Percentiles rank a stretch among this genome's conserved stretches.
These are phyloP conservation scores for Saksenaea oblongispora DNA, from an alignment of 371 early-diverging fungal genomes.

Conservation along the genomic window DNA sequence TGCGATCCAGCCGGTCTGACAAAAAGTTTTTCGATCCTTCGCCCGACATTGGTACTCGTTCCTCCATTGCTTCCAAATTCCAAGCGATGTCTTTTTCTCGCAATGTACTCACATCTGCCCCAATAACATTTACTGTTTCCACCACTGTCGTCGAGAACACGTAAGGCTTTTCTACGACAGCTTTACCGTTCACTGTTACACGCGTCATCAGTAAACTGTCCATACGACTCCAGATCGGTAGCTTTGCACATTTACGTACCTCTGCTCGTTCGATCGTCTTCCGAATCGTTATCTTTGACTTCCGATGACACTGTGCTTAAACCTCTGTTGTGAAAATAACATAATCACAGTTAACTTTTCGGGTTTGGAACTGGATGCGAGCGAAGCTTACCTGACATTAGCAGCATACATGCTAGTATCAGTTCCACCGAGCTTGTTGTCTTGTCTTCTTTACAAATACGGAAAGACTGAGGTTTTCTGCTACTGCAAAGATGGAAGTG, in stretches of 20 bases:
- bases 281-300: not conserved
- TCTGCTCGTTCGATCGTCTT: not conserved
- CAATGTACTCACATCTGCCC: not conserved
- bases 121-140: not conserved
- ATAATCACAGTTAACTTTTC: not conserved
- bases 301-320: not conserved
- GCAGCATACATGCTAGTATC: not conserved
- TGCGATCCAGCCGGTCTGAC: not conserved
- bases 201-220: not conserved
- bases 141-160: not conserved
- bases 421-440: not conserved
- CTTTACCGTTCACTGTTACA: not conserved
- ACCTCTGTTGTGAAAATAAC: not conserved
- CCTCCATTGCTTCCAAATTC: not conserved
- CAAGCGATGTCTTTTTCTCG: not conserved
- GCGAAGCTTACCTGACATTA: not conserved
- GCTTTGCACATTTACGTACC: not conserved
- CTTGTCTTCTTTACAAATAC: constrained; percentile 1
- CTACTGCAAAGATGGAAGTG: not conserved
- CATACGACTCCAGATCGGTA: not conserved
- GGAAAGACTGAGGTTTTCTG: not conserved
- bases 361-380: not conserved
- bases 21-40: not conserved
- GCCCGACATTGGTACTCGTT: not conserved
- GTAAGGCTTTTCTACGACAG: not conserved